Evolutionary conservation across 140 eudicot species (phyloP), one percentile per base, ranked within the genome.

Genomic region (Oenanthe javanica): DNA sequence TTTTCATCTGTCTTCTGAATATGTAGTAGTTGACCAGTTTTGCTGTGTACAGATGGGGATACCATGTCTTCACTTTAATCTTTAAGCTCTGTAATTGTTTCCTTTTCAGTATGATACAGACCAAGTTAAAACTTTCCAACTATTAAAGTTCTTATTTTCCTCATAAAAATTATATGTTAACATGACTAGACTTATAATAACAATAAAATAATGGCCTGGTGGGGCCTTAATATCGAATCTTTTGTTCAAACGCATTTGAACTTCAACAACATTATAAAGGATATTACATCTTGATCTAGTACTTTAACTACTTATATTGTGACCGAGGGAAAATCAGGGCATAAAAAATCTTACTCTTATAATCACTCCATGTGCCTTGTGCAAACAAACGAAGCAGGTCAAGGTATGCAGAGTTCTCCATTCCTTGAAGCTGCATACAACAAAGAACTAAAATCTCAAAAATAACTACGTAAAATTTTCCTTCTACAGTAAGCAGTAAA

Each of bases 301-400:
- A 55, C 63, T 55, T 51, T 51, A 21, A 57, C 66, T 57, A 10
- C 2, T 4, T 6, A 57, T 57, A 57, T 21, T 57, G 14, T 10
- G 72, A 25, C 72, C 25, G 10, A 25, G 72, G 72, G 16, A 5
- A 12, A 10, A 64, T 79, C 18, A 38, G 64, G 81, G 46, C 10
- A 72, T 0, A 63, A 57, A 66, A 69, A 48, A 14, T 51, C 52
- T 81, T 92, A 94, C 98, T 89, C 84, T 94, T 94, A 80, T 87
- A 94, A 66, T 94, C 97, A 84, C 90, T 92, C 98, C 98, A 94
- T 73, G 98, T 94, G 38, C 98, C 96, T 75, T 94, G 88, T 57
- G 98, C 96, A 89, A 90, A 94, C 90, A 94, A 76, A 45, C 91
- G 96, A 84, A 94, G 97, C 80, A 94, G 86, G 84, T 90, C 92